Conservation (phyloP, 2,329 filamentous ascomycete species). For the Fonsecaea nubica region DNA sequence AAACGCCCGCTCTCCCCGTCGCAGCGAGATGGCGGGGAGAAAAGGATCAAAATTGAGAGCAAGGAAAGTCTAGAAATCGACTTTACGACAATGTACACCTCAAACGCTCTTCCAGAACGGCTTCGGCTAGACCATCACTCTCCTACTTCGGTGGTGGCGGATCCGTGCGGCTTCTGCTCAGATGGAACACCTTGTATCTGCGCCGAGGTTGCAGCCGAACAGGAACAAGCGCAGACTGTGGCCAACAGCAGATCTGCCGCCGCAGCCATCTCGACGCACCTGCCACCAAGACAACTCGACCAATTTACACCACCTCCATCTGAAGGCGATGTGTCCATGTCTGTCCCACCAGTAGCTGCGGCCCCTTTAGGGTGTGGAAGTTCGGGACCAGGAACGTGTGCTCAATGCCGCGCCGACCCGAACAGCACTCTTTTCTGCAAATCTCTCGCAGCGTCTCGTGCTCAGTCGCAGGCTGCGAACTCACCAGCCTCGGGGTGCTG, state of each 20-base stretch:
- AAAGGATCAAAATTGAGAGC: slow-evolving; percentile 59
- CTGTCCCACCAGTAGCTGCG: slow-evolving; percentile 47
- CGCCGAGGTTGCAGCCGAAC: slow-evolving; percentile 66
- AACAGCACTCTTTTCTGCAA: slow-evolving; percentile 84
- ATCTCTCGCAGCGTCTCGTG: slow-evolving; percentile 70
- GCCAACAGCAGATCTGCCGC: slow-evolving; percentile 49
- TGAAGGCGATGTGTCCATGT: slow-evolving; percentile 63
- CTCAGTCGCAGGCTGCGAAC: slow-evolving; percentile 50
- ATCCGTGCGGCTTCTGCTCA: slow-evolving; percentile 81
- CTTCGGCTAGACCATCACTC: slow-evolving; percentile 47
- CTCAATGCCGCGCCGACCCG: slow-evolving; percentile 77
- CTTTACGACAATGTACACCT: slow-evolving; percentile 60
- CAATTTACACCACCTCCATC: slow-evolving; percentile 61
- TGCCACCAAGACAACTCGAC: slow-evolving; percentile 42
- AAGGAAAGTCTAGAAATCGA: slow-evolving; percentile 67
- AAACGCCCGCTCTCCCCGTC: slow-evolving; percentile 48
- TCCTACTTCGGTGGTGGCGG: slow-evolving; percentile 57
- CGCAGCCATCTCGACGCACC: not conserved
- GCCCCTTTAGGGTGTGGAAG: slow-evolving; percentile 54
- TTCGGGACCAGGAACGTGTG: slow-evolving; percentile 77
- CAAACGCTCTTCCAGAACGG: slow-evolving; percentile 60
- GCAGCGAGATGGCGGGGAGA: slow-evolving; percentile 52
- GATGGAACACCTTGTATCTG: slow-evolving; percentile 84
- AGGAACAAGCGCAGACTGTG: slow-evolving; percentile 38
- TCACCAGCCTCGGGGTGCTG: slow-evolving; percentile 66